Evolutionary conservation across 768 basidiomycete genomes (phyloP).

Genomic region (Psilocybe subaeruginosa): DNA sequence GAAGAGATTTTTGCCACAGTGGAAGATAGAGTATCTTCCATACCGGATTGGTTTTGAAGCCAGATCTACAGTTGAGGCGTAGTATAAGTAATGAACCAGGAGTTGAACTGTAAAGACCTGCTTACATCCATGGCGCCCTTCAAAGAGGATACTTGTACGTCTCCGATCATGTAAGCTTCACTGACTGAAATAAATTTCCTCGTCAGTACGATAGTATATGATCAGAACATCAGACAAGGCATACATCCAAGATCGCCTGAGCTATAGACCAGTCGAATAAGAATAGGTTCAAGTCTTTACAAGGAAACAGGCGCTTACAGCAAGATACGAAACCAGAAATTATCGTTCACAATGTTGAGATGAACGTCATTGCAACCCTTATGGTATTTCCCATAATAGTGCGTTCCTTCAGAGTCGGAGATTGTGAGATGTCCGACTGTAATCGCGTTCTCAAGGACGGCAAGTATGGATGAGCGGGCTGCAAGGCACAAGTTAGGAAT

Average conservation of each 20-base stretch:
- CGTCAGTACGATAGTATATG: not conserved
- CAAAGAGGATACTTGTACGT: constrained; percentile 62
- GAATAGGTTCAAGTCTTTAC: not conserved
- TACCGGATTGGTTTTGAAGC: constrained; percentile 67
- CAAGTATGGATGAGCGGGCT: constrained; percentile 66
- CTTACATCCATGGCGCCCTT: constrained; percentile 66
- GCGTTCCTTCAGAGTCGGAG: constrained; percentile 60
- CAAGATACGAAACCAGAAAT: constrained; percentile 71
- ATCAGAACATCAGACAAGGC: constrained; percentile 20
- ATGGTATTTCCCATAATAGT: constrained; percentile 59
- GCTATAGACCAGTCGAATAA: constrained; percentile 28
- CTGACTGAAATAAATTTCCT: constrained; percentile 48
- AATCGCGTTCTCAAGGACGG: constrained; percentile 62
- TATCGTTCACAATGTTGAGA: constrained; percentile 56
- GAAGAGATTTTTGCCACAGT: constrained; percentile 58
- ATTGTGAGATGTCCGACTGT: constrained; percentile 62
- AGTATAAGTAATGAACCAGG: constrained; percentile 10
- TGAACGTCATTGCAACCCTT: constrained; percentile 66
- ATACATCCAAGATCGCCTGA: constrained; percentile 70
- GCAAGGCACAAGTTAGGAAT: constrained; percentile 16
- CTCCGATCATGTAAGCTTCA: constrained; percentile 77
- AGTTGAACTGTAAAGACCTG: constrained; percentile 16
- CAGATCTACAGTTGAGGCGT: constrained; percentile 50
- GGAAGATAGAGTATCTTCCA: constrained; percentile 61
- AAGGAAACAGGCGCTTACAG: constrained; percentile 42